Evolutionary conservation across 176 grass and related monocot species (phyloP).

Genomic region (Puya raimondii): DNA sequence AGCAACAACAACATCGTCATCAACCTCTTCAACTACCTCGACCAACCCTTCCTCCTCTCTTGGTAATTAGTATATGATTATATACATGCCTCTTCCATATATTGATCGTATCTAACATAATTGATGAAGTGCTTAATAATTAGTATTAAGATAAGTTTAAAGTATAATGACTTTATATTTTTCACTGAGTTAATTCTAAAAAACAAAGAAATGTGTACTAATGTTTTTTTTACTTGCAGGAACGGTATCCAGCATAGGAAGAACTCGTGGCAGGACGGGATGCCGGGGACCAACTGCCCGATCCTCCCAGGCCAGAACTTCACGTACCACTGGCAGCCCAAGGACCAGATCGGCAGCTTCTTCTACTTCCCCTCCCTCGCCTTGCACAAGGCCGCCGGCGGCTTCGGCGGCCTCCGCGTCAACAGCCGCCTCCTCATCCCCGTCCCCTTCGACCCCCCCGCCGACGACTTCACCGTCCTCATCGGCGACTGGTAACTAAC

Average conservation of each 20-base stretch:
- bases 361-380: slow-evolving; percentile 74
- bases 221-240: slow-evolving; percentile 23
- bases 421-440: slow-evolving; percentile 75
- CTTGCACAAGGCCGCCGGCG: slow-evolving; percentile 68
- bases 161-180: too few species aligned
- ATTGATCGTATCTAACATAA: not conserved
- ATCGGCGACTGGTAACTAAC: slow-evolving; percentile 50
- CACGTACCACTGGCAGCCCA: slow-evolving; percentile 74
- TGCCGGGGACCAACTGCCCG: slow-evolving; percentile 68
- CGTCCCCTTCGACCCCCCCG: slow-evolving; percentile 44
- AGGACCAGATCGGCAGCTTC: slow-evolving; percentile 95
- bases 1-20: slow-evolving; percentile 80
- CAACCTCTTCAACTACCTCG: slow-evolving; percentile 65
- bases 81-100: not conserved
- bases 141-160: too few species aligned
- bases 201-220: too few species aligned
- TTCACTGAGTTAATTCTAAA: too few species aligned
- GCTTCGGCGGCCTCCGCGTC: slow-evolving; percentile 51
- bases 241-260: slow-evolving; percentile 82
- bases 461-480: slow-evolving; percentile 44
- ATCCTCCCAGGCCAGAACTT: slow-evolving; percentile 55
- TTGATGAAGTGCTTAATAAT: not conserved
- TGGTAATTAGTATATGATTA: slow-evolving; percentile 9
- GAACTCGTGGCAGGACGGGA: slow-evolving; percentile 75
- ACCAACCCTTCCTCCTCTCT: slow-evolving; percentile 63